Evolutionary conservation across 495 filamentous ascomycete genomes (phyloP).

Genomic region (Wilcoxina mikolae): DNA sequence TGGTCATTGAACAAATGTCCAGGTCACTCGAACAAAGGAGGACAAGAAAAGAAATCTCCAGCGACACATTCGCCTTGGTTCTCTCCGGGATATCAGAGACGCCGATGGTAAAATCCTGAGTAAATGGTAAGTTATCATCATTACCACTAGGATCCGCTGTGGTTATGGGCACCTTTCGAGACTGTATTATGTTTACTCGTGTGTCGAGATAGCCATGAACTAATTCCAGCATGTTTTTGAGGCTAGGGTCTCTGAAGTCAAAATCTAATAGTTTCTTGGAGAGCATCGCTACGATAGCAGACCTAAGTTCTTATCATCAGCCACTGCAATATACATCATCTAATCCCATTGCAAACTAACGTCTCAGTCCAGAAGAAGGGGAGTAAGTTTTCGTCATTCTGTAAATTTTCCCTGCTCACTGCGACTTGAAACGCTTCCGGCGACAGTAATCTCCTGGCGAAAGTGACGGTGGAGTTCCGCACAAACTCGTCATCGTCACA

Average conservation of each 20-base stretch:
- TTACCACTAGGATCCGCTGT: not conserved
- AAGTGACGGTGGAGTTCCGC: constrained; percentile 22
- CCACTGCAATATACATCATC: not conserved
- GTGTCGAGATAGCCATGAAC: constrained; percentile 28
- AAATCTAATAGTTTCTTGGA: constrained; percentile 27
- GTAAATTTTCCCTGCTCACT: constrained; percentile 11
- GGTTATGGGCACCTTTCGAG: constrained; percentile 11
- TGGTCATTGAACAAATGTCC: constrained; percentile 46
- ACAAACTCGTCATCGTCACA: constrained; percentile 28
- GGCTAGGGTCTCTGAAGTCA: constrained; percentile 22
- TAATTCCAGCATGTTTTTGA: constrained; percentile 27
- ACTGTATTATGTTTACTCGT: constrained; percentile 22
- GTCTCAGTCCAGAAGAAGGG: constrained; percentile 28
- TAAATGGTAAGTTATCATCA: constrained; percentile 4
- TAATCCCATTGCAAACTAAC: constrained; percentile 6
- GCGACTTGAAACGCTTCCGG: constrained; percentile 22
- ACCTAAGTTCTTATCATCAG: constrained; percentile 6
- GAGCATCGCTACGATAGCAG: constrained; percentile 23
- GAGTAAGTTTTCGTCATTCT: constrained; percentile 16
- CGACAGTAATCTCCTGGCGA: constrained; percentile 20
- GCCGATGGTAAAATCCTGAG: constrained; percentile 21
- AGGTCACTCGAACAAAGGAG: constrained; percentile 49
- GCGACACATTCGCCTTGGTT: constrained; percentile 28
- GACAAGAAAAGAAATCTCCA: constrained; percentile 46
- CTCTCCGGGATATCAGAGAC: constrained; percentile 28